phyloP scores from a whole-genome alignment of 2,329 filamentous ascomycete genomes.

The Fusarium coicis region DNA sequence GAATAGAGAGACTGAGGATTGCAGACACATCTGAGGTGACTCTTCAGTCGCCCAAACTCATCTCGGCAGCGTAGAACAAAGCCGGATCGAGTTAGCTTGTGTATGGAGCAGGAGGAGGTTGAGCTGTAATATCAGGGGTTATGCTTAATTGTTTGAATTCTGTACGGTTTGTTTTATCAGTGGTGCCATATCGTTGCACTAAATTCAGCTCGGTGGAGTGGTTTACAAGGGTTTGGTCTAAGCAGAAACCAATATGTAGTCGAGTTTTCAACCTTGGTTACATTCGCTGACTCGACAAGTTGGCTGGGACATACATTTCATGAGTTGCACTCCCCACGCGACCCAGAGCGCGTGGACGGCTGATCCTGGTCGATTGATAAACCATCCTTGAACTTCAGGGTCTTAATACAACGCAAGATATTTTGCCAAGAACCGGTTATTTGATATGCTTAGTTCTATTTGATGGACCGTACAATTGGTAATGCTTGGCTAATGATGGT shows the following conservation, averaged over 20 bases:
- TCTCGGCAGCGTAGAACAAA: not conserved
- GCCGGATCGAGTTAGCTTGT: not conserved
- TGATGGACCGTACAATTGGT: not conserved
- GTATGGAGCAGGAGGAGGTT: not conserved
- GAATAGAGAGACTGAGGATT: not conserved
- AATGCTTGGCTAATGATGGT: not conserved
- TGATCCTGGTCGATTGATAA: not conserved
- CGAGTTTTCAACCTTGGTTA: not conserved
- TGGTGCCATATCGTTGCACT: not conserved
- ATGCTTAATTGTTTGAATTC: not conserved
- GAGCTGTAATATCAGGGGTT: not conserved
- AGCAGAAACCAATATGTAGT: not conserved
- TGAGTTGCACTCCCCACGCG: not conserved
- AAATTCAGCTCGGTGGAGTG: not conserved
- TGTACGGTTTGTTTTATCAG: not conserved
- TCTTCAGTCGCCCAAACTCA: not conserved
- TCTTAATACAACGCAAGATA: not conserved
- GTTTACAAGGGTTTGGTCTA: too few relatives aligned
- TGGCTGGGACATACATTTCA: too few relatives aligned
- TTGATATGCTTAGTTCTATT: not conserved
- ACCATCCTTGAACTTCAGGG: not conserved
- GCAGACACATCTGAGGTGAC: not conserved
- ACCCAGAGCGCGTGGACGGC: not conserved
- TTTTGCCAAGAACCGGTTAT: not conserved
- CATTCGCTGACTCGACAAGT: not conserved